phyloP scores from a whole-genome alignment of 2,329 filamentous ascomycete genomes.

The Aspergillus pseudonomiae region DNA sequence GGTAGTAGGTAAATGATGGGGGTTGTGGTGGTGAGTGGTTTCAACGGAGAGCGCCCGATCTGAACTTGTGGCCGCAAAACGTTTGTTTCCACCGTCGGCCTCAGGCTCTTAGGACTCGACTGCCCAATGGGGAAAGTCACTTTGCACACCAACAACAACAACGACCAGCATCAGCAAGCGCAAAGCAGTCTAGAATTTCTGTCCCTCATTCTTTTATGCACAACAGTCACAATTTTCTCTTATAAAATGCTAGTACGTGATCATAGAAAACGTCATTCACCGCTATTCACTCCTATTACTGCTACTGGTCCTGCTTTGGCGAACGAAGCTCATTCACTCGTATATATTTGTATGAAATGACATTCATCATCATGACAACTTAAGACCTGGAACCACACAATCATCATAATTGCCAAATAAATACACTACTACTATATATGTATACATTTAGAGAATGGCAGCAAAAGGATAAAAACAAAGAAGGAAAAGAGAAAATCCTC shows the following conservation, averaged over 20 bases:
- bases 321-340: neutral
- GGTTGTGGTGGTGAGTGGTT: neutral
- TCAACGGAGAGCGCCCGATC: neutral
- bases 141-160: neutral
- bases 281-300: neutral
- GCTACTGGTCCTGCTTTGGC: neutral
- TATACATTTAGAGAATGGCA: too few relatives aligned
- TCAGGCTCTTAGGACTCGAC: conserved; percentile 1
- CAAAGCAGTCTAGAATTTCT: neutral
- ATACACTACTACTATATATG: neutral
- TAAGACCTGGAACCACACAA: neutral
- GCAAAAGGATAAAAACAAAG: neutral
- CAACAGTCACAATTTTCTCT: neutral
- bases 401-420: neutral
- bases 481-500: neutral
- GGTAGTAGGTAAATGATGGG: neutral
- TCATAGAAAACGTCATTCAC: neutral
- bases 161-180: neutral
- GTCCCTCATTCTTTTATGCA: neutral
- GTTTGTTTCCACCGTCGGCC: conserved; percentile 1
- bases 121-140: conserved; percentile 21
- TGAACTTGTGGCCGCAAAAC: conserved; percentile 5
- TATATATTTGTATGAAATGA: neutral
- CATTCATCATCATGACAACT: neutral
- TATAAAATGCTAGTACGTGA: neutral